Conservation (phyloP, 306 rosid genomes). For the Quillaja saponaria region DNA sequence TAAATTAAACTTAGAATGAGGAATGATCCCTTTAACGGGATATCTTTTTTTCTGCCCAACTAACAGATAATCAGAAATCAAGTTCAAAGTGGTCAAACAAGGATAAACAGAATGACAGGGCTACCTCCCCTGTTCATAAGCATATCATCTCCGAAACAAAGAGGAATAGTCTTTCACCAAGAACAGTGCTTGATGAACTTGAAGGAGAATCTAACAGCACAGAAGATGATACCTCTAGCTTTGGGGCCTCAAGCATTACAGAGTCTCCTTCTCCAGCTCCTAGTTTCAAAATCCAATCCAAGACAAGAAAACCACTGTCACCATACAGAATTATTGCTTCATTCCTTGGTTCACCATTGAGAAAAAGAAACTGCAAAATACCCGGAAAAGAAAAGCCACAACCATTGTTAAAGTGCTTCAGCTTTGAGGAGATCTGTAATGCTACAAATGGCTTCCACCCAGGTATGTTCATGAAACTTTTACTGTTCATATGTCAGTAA, state of each 20-base stretch:
- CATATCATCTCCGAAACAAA: slow-evolving; percentile 34
- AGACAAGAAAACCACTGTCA: slow-evolving; percentile 45
- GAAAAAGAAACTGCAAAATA: slow-evolving; percentile 41
- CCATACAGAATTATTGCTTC: slow-evolving; percentile 59
- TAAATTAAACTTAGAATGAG: background rate
- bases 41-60: slow-evolving; percentile 12
- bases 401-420: slow-evolving; percentile 78
- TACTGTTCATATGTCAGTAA: too few relatives aligned
- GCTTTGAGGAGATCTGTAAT: slow-evolving; percentile 57
- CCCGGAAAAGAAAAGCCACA: slow-evolving; percentile 44
- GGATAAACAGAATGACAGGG: slow-evolving; percentile 26
- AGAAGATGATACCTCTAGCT: slow-evolving; percentile 70
- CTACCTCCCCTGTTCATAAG: slow-evolving; percentile 39
- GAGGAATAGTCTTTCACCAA: slow-evolving; percentile 47
- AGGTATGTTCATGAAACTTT: slow-evolving; percentile 56
- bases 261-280: slow-evolving; percentile 44
- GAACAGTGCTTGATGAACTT: slow-evolving; percentile 47
- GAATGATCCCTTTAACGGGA: background rate
- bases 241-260: slow-evolving; percentile 52
- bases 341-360: slow-evolving; percentile 67
- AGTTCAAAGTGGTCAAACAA: slow-evolving; percentile 35
- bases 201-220: slow-evolving; percentile 72
- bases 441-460: slow-evolving; percentile 75
- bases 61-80: slow-evolving; percentile 36
- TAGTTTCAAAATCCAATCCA: slow-evolving; percentile 35